Percentiles rank a stretch among this genome's conserved stretches.
These are phyloP conservation scores for Saccharomycopsis sp. DNA, from an alignment of 805 yeast species.

Conservation along the genomic window DNA sequence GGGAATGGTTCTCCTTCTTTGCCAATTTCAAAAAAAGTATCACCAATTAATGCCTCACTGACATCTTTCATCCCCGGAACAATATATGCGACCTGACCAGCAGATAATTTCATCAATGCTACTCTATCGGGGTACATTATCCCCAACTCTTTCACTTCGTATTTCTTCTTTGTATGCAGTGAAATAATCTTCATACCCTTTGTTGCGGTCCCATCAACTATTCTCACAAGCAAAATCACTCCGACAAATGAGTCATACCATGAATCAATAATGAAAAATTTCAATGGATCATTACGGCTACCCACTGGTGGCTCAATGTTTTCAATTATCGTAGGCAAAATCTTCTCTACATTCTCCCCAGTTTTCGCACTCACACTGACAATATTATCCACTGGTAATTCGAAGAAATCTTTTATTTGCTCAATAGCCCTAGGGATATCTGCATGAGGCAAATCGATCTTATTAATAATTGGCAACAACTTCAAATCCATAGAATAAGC, in stretches of 20 bases:
- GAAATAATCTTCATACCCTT: constrained; percentile 72
- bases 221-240: constrained; percentile 75
- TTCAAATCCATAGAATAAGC: constrained; percentile 82
- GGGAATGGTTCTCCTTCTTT: constrained; percentile 68
- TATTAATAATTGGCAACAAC: constrained; percentile 83
- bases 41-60: constrained; percentile 84
- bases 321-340: constrained; percentile 78
- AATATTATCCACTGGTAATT: constrained; percentile 64
- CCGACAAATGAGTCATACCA: constrained; percentile 96
- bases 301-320: constrained; percentile 79
- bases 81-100: constrained; percentile 94
- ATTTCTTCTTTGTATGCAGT: constrained; percentile 66
- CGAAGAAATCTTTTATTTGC: constrained; percentile 82
- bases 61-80: constrained; percentile 93
- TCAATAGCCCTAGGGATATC: constrained; percentile 74
- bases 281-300: constrained; percentile 41
- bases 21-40: constrained; percentile 67
- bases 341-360: constrained; percentile 67
- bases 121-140: constrained; percentile 89
- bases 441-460: constrained; percentile 84
- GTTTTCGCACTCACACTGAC: constrained; percentile 89
- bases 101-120: constrained; percentile 53
- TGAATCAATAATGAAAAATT: constrained; percentile 86
- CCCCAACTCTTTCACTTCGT: constrained; percentile 90
- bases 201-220: constrained; percentile 74